Evolutionary conservation across 352 stramenopile genomes (phyloP).

Genomic region (Globisporangium uncinulatum): DNA sequence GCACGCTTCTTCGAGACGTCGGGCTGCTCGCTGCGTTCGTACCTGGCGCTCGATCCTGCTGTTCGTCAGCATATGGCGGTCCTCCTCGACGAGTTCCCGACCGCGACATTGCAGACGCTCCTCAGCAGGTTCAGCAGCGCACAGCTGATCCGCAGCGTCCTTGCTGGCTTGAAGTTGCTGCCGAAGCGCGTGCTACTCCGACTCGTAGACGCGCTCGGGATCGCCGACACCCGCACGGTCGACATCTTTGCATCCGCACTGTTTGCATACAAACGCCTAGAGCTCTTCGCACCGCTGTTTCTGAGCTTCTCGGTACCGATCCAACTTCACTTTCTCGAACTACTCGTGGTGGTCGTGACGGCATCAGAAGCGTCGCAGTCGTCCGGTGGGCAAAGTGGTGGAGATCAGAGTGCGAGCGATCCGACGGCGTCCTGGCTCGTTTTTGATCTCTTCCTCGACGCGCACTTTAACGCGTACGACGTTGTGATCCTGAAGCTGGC

Average conservation of each 20-base stretch:
- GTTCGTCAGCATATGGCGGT: slow-evolving; percentile 23
- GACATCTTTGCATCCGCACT: slow-evolving; percentile 34
- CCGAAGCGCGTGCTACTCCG: slow-evolving; percentile 39
- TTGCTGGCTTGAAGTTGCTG: slow-evolving; percentile 26
- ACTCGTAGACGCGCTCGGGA: slow-evolving; percentile 38
- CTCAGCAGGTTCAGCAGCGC: slow-evolving; percentile 52
- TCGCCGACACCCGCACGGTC: slow-evolving; percentile 22
- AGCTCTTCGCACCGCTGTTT: slow-evolving; percentile 35
- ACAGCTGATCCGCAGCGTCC: slow-evolving; percentile 29
- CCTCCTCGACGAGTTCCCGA: slow-evolving; percentile 45
- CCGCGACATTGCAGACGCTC: slow-evolving; percentile 39
- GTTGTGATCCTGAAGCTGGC: slow-evolving; percentile 42
- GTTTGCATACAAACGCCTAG: slow-evolving; percentile 26
- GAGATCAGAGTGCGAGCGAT: not conserved
- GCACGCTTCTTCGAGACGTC: slow-evolving; percentile 54
- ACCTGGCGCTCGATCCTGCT: slow-evolving; percentile 33
- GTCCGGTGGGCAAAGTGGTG: slow-evolving; percentile 9
- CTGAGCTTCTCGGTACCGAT: slow-evolving; percentile 29
- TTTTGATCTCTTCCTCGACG: slow-evolving; percentile 45
- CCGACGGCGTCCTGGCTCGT: slow-evolving; percentile 13
- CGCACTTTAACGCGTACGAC: slow-evolving; percentile 27
- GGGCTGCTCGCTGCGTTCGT: slow-evolving; percentile 19
- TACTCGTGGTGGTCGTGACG: slow-evolving; percentile 10
- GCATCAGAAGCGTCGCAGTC: not conserved
- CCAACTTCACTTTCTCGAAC: slow-evolving; percentile 28